A percentile compares a stretch with the other conserved stretches of the same genome.
Conservation (phyloP, 306 rosid genomes). For the cucumber (Cucumis sativus) region Cucumber_9930_V3 NC_026656.2:3547501-3548000, state of each 20-base stretch:
- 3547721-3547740: constrained; percentile 51
- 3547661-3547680: constrained; percentile 63
- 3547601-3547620: constrained; percentile 77
- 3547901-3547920: constrained; percentile 66
- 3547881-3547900: constrained; percentile 92
- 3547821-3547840: constrained; percentile 70
- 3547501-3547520: constrained; percentile 72
- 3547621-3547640: constrained; percentile 50
- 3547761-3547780: constrained; percentile 72
- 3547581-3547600: constrained; percentile 54
- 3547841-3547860: constrained; percentile 53
- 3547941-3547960: constrained; percentile 58
- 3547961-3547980: constrained; percentile 68
- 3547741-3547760: constrained; percentile 57
- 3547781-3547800: constrained; percentile 80
- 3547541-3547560: constrained; percentile 72
- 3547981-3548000: constrained; percentile 82
- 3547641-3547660: constrained; percentile 52
- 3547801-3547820: constrained; percentile 65
- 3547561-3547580: constrained; percentile 94
- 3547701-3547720: constrained; percentile 78
- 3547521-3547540: constrained; percentile 70
- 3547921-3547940: constrained; percentile 53
- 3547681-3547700: constrained; percentile 61
- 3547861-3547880: constrained; percentile 80